A percentile compares a stretch with the other conserved stretches of the same genome.
These are phyloP conservation scores for Waltiozyma sp. DNA, from an alignment of 1,139 yeast genomes.

Conservation along the genomic window DNA sequence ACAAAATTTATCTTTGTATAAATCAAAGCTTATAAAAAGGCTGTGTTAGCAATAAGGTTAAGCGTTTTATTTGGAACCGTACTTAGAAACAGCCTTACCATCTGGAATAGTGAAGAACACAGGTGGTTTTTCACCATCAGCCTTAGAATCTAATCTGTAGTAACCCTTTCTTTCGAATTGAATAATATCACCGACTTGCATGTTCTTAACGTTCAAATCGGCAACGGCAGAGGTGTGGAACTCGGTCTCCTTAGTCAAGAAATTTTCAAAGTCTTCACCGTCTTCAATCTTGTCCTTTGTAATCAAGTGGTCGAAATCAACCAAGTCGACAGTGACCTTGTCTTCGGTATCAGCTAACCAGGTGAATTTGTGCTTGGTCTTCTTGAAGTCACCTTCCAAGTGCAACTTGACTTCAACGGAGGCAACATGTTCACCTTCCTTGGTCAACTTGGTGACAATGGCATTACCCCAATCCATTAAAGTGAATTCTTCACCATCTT, in stretches of 20 bases:
- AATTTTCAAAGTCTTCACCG: slow-evolving; percentile 88
- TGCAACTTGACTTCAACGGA: slow-evolving; percentile 72
- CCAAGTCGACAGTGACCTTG: slow-evolving; percentile 61
- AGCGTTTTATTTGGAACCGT: slow-evolving; percentile 50
- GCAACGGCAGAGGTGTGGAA: slow-evolving; percentile 74
- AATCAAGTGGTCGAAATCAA: slow-evolving; percentile 91
- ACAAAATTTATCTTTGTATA: too few species aligned
- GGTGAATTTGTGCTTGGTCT: slow-evolving; percentile 88
- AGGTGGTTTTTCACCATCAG: slow-evolving; percentile 48
- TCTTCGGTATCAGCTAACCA: slow-evolving; percentile 87
- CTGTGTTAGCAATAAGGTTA: too few species aligned
- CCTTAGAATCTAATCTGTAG: slow-evolving; percentile 68
- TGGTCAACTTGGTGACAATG: slow-evolving; percentile 61
- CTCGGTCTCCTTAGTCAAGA: slow-evolving; percentile 79
- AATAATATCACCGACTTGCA: slow-evolving; percentile 79
- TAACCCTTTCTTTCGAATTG: slow-evolving; percentile 98
- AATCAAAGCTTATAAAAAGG: too few species aligned
- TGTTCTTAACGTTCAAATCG: slow-evolving; percentile 63
- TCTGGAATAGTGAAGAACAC: slow-evolving; percentile 93
- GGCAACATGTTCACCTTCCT: slow-evolving; percentile 46
- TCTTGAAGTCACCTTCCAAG: slow-evolving; percentile 95
- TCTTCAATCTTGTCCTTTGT: slow-evolving; percentile 94
- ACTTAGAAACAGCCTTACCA: slow-evolving; percentile 80
- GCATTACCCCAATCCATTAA: slow-evolving; percentile 99
- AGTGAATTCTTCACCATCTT: slow-evolving; percentile 78